A percentile compares a stretch with the other conserved stretches of the same genome.
These are phyloP conservation scores for Saprolegnia diclina DNA, from an alignment of 352 stramenopile genomes.

Conservation along the genomic window DNA sequence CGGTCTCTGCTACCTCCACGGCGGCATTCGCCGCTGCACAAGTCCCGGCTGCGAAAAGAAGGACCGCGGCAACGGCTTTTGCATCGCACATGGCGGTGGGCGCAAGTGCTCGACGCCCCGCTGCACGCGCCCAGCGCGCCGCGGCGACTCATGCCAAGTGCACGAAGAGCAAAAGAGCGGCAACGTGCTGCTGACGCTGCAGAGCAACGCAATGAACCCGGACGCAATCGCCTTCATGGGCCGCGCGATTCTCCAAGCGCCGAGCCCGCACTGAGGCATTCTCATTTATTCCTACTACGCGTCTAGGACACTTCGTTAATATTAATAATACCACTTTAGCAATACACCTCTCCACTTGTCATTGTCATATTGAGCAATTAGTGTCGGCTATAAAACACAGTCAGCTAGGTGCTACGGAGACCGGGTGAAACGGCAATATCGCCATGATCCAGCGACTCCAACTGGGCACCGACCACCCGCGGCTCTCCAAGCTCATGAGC, in stretches of 20 bases:
- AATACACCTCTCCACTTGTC: no score
- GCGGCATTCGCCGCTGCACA: slow-evolving; percentile 66
- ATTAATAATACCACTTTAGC: no score
- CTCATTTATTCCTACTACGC: background rate
- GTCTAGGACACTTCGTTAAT: no score
- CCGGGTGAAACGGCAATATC: no score
- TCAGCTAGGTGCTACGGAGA: no score
- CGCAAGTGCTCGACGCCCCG: slow-evolving; percentile 50
- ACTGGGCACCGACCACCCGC: background rate
- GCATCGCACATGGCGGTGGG: slow-evolving; percentile 71
- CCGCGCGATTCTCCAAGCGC: slow-evolving; percentile 13
- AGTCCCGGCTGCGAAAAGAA: slow-evolving; percentile 75
- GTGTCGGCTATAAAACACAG: no score
- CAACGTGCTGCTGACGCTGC: background rate
- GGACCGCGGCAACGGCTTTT: slow-evolving; percentile 74
- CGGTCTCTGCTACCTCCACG: slow-evolving; percentile 74
- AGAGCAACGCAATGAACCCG: slow-evolving; percentile 3
- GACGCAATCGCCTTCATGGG: slow-evolving; percentile 15
- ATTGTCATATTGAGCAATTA: no score
- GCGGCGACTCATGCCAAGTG: slow-evolving; percentile 69
- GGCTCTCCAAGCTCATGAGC: slow-evolving; percentile 18
- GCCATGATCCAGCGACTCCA: slow-evolving; percentile 2
- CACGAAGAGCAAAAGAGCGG: slow-evolving; percentile 35
- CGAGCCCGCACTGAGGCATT: background rate
- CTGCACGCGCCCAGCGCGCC: slow-evolving; percentile 63